Base-by-base conservation (phyloP, 257 asterid species). In the Euphrasia confusa region DNA sequence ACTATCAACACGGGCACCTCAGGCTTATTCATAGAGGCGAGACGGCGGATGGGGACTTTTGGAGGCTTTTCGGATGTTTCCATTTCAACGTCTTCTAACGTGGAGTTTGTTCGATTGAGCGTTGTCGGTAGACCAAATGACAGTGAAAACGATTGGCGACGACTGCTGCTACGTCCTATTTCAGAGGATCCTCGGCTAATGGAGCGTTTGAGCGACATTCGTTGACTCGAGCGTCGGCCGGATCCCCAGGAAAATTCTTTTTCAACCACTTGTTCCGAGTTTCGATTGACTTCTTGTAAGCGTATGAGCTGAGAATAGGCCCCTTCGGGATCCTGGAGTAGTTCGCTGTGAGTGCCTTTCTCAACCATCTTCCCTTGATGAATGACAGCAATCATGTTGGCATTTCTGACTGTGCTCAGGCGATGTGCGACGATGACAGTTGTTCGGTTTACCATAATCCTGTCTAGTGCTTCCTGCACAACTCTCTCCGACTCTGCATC, bases 391-490 rank as follows among this genome's bases (percentile, higher is more conserved):
- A 86, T 83, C 78, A 68, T 77, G 66, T 79, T 60, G 53, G 90
- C 95, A 71, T 86, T 83, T 55, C 84, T 77, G 4, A 83, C 78
- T 0, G 95, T 86, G 76, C 73, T 86, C 60, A 86, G 67, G 27
- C 91, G 91, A 76, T 86, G 91, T 0, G 95, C 91, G 49, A 86
- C 91, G 1, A 86, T 63, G 15, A 86, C 63, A 10, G 95, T 86
- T 49, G 95, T 83, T 65, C 95, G 67, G 70, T 76, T 72, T 2
- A 76, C 84, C 95, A 86, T 83, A 9, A 83, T 73, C 70, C 83
- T 68, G 67, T 86, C 90, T 12, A 87, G 69, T 13, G 94, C 91
- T 69, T 83, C 89, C 61, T 83, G 95, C 53, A 86, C 91, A 26
- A 78, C 55, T 56, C 91, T 71, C 76, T 86, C 91, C 2, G 95